phyloP scores from a whole-genome alignment of 148 eudicot species.

The Gaultheria prostrata region DNA sequence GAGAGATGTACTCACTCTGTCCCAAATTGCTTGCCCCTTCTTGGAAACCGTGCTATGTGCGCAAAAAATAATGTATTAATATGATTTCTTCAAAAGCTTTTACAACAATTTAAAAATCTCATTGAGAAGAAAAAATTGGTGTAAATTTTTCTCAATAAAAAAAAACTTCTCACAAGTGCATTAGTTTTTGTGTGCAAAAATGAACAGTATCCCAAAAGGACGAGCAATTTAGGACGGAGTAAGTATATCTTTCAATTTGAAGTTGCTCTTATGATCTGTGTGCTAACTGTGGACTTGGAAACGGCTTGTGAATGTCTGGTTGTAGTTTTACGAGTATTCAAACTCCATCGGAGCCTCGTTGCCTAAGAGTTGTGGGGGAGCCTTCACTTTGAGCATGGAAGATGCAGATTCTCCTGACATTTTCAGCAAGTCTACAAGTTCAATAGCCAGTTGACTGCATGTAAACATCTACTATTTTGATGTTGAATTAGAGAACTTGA shows the following conservation, averaged over 20 bases:
- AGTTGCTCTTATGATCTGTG: background rate
- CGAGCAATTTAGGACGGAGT: no score
- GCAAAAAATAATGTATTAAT: no score
- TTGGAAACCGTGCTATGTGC: no score
- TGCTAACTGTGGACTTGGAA: background rate
- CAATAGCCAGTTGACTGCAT: conserved; percentile 1
- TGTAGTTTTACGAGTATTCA: conserved; percentile 43
- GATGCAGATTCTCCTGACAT: background rate
- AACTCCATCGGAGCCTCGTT: conserved; percentile 27
- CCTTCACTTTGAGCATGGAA: conserved; percentile 13
- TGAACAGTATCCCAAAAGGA: no score
- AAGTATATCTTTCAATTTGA: background rate
- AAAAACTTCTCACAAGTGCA: no score
- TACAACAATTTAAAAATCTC: no score
- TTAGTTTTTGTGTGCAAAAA: no score
- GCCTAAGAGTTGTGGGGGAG: conserved; percentile 13
- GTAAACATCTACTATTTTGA: background rate
- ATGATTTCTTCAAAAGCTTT: no score
- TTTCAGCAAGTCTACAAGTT: background rate
- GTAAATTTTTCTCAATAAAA: no score
- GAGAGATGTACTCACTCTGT: background rate
- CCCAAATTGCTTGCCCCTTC: no score
- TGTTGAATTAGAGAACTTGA: background rate
- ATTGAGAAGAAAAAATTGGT: no score
- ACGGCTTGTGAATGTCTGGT: conserved; percentile 4